A percentile compares a stretch with the other conserved stretches of the same genome.
Conservation (phyloP, 2,329 filamentous ascomycete genomes). For the Dryadomyces sulphureus region DNA sequence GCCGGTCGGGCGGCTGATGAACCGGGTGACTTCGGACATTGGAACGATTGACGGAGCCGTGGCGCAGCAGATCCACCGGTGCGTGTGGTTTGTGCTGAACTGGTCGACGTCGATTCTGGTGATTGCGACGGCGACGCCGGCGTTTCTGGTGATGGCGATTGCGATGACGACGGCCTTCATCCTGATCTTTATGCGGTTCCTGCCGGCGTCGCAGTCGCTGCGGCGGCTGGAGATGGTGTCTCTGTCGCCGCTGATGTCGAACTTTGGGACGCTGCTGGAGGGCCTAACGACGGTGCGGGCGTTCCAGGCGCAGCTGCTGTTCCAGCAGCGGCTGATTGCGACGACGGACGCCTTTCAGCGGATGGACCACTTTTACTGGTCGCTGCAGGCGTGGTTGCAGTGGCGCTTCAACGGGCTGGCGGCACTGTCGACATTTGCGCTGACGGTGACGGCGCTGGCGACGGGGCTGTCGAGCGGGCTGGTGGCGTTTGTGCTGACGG, state of each 20-base stretch:
- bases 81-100: conserved; percentile 55
- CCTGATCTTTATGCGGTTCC: conserved; percentile 58
- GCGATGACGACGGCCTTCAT: conserved; percentile 54
- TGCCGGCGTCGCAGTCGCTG: conserved; percentile 71
- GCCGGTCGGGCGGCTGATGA: conserved; percentile 81
- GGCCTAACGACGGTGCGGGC: conserved; percentile 78
- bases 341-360: conserved; percentile 84
- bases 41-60: conserved; percentile 82
- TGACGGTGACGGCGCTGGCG: conserved; percentile 62
- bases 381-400: conserved; percentile 69
- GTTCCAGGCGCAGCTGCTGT: conserved; percentile 62
- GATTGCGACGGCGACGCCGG: conserved; percentile 64
- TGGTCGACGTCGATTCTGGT: conserved; percentile 62
- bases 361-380: conserved; percentile 95
- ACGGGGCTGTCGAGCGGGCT: conserved; percentile 62
- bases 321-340: conserved; percentile 63
- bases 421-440: conserved; percentile 54
- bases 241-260: conserved; percentile 75
- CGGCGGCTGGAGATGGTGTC: conserved; percentile 81
- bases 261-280: conserved; percentile 77
- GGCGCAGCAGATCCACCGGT: conserved; percentile 54
- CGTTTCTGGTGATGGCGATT: conserved; percentile 60
- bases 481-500: conserved; percentile 69
- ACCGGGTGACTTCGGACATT: conserved; percentile 80
- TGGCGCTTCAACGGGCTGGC: conserved; percentile 65